These are phyloP conservation scores for Monosporozyma servazzii DNA, from an alignment of 805 yeast genomes.

Conservation along the genomic window DNA sequence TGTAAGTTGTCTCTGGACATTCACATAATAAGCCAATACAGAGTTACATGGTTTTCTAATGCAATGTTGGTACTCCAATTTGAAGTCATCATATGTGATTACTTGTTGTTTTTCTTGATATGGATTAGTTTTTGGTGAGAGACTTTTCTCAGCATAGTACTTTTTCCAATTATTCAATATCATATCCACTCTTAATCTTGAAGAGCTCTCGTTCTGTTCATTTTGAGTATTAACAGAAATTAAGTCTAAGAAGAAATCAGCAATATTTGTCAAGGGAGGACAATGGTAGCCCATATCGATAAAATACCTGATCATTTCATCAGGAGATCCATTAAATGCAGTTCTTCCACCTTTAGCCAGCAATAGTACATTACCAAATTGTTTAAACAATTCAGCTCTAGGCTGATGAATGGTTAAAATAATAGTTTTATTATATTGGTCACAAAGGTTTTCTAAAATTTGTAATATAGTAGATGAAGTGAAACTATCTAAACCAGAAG, in stretches of 20 bases:
- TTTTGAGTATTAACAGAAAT: slow-evolving; percentile 49
- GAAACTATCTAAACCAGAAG: slow-evolving; percentile 78
- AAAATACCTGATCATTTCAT: slow-evolving; percentile 41
- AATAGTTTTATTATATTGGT: slow-evolving; percentile 51
- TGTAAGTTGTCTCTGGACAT: slow-evolving; percentile 31
- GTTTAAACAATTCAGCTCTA: slow-evolving; percentile 50
- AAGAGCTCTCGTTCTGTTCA: slow-evolving; percentile 32
- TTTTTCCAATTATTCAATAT: slow-evolving; percentile 34
- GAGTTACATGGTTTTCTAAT: slow-evolving; percentile 16
- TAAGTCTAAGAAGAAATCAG: slow-evolving; percentile 65
- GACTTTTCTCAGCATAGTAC: neutral
- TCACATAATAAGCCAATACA: slow-evolving; percentile 29
- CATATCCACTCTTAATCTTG: slow-evolving; percentile 33
- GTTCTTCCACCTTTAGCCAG: slow-evolving; percentile 67
- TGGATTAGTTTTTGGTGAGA: neutral
- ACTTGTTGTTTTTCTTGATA: neutral
- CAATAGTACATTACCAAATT: slow-evolving; percentile 63
- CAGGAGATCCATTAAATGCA: slow-evolving; percentile 54
- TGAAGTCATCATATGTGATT: slow-evolving; percentile 12
- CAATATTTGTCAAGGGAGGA: slow-evolving; percentile 56
- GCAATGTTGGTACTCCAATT: slow-evolving; percentile 12
- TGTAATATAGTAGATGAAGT: slow-evolving; percentile 62
- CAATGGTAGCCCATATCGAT: slow-evolving; percentile 41
- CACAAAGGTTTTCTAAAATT: slow-evolving; percentile 48
- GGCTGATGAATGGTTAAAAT: slow-evolving; percentile 82